These are phyloP conservation scores for Cotoneaster glaucophyllus DNA, from an alignment of 306 rosid species.

Conservation along the genomic window DNA sequence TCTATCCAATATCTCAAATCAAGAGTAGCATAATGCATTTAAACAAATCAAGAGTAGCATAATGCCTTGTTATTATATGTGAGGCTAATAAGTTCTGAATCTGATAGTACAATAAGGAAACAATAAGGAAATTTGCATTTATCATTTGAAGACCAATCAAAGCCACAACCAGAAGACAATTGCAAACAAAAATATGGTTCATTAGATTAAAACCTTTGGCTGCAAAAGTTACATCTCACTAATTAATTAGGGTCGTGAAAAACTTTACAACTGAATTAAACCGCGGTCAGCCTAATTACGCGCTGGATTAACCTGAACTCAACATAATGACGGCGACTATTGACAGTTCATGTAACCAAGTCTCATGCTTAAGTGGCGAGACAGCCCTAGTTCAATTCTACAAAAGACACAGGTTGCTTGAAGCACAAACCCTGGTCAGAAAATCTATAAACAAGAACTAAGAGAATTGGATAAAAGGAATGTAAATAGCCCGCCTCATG, in stretches of 20 bases:
- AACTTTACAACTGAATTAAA: slow-evolving; percentile 16
- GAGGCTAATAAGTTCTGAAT: too few species aligned
- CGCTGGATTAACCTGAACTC: not conserved
- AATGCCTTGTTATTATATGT: too few species aligned
- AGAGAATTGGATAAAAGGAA: slow-evolving; percentile 30
- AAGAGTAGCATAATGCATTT: too few species aligned
- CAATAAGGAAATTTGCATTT: not conserved
- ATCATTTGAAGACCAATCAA: not conserved
- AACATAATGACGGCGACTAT: not conserved
- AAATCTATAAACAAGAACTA: slow-evolving; percentile 31
- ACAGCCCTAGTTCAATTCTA: slow-evolving; percentile 9
- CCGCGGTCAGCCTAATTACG: not conserved
- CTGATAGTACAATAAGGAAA: not conserved
- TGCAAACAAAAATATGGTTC: not conserved
- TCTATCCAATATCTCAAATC: too few species aligned
- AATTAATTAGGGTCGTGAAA: slow-evolving; percentile 1
- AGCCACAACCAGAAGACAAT: not conserved
- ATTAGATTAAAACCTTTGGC: slow-evolving; percentile 7
- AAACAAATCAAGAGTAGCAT: too few species aligned
- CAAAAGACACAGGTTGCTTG: slow-evolving; percentile 10
- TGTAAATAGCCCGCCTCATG: slow-evolving; percentile 22
- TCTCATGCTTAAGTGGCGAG: slow-evolving; percentile 9
- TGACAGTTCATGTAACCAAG: slow-evolving; percentile 3
- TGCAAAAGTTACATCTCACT: slow-evolving; percentile 10
- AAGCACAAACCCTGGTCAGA: slow-evolving; percentile 31